These are phyloP conservation scores for Leucogyrophana mollusca DNA, from an alignment of 768 basidiomycete species.

Conservation along the genomic window DNA sequence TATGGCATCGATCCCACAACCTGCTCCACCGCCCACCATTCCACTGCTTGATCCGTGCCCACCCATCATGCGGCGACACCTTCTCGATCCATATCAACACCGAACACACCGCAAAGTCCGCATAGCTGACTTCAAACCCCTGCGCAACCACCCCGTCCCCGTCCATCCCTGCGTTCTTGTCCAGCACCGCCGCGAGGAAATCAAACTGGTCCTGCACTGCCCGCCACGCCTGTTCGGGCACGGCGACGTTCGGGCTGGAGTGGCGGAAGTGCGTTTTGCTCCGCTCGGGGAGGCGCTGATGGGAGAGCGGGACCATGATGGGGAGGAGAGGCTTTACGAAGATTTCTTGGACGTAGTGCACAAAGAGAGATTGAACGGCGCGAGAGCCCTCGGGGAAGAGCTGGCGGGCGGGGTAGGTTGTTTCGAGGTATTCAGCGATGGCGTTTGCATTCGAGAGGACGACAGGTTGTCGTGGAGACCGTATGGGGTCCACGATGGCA, in stretches of 20 bases:
- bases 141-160: constrained; percentile 63
- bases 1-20: constrained; percentile 59
- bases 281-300: constrained; percentile 56
- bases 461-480: constrained; percentile 42
- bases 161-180: constrained; percentile 60
- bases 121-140: constrained; percentile 67
- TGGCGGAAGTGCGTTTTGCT: constrained; percentile 50
- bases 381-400: constrained; percentile 70
- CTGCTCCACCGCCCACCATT: constrained; percentile 66
- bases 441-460: constrained; percentile 57
- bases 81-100: constrained; percentile 74
- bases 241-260: constrained; percentile 15
- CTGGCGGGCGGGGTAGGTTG: constrained; percentile 64
- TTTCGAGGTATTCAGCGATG: constrained; percentile 75
- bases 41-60: constrained; percentile 68
- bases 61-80: constrained; percentile 72
- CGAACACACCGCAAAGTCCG: constrained; percentile 72
- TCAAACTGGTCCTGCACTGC: constrained; percentile 67
- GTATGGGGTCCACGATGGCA: constrained; percentile 60
- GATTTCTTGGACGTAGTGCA: constrained; percentile 65
- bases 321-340: constrained; percentile 65
- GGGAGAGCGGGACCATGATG: constrained; percentile 69
- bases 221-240: constrained; percentile 59
- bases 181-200: constrained; percentile 60
- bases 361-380: constrained; percentile 67